Percentiles rank a stretch among this genome's conserved stretches.
Conservation (phyloP, 495 filamentous ascomycete species). For the Cetradonia linearis region DNA sequence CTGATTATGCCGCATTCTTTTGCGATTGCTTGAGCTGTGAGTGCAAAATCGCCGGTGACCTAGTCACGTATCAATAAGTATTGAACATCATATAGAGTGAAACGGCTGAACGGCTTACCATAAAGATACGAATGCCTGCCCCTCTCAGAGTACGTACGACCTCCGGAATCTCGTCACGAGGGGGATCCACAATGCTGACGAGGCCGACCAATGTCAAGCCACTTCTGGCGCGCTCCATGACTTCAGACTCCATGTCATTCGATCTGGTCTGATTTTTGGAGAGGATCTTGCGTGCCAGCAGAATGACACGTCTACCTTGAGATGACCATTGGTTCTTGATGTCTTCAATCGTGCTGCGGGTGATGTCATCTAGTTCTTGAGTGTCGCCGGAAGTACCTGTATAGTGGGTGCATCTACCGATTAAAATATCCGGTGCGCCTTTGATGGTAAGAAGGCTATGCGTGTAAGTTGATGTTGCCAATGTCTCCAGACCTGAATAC, state of each 20-base stretch:
- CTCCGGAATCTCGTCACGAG: slow-evolving; percentile 51
- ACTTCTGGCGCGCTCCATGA: slow-evolving; percentile 30
- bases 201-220: slow-evolving; percentile 52
- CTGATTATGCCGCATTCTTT: slow-evolving; percentile 55
- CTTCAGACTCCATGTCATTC: slow-evolving; percentile 36
- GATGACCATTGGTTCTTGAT: slow-evolving; percentile 53
- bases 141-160: slow-evolving; percentile 48
- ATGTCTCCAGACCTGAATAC: too few species aligned
- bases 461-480: too few species aligned
- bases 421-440: background rate
- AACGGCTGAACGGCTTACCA: slow-evolving; percentile 37
- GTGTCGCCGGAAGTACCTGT: background rate
- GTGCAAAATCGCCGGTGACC: slow-evolving; percentile 54
- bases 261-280: slow-evolving; percentile 22
- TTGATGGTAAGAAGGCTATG: slow-evolving; percentile 6
- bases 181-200: slow-evolving; percentile 58
- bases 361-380: background rate
- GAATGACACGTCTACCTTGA: slow-evolving; percentile 53
- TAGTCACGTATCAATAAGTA: background rate
- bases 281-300: slow-evolving; percentile 51
- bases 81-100: too few species aligned
- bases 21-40: slow-evolving; percentile 61
- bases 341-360: slow-evolving; percentile 32
- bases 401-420: background rate
- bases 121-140: slow-evolving; percentile 55